Evolutionary conservation across 768 basidiomycete genomes (phyloP).

Genomic region (Amyloporia xantha): DNA sequence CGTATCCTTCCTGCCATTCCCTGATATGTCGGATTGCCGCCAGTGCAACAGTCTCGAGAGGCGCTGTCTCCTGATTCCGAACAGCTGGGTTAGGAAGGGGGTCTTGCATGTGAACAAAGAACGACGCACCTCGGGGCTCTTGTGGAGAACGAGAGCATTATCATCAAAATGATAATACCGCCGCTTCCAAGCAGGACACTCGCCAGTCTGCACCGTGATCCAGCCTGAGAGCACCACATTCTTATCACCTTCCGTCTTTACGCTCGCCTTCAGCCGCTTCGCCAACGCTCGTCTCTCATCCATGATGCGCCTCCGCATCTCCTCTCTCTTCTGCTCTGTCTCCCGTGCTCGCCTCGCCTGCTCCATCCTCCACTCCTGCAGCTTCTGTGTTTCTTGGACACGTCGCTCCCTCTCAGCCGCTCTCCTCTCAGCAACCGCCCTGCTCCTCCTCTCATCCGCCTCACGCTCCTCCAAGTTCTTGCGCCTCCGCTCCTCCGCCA

Average conservation of each 20-base stretch:
- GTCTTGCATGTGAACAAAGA: background rate
- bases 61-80: conserved; percentile 16
- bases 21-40: conserved; percentile 18
- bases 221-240: conserved; percentile 20
- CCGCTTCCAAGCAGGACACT: conserved; percentile 25
- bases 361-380: conserved; percentile 21
- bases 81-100: background rate
- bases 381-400: conserved; percentile 19
- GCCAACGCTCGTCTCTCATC: conserved; percentile 14
- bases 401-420: conserved; percentile 20
- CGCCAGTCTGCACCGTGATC: conserved; percentile 25
- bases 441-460: conserved; percentile 17
- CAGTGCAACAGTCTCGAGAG: conserved; percentile 17
- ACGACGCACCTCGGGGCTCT: conserved; percentile 22
- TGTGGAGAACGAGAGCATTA: conserved; percentile 21
- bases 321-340: conserved; percentile 12
- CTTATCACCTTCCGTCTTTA: conserved; percentile 3
- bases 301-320: conserved; percentile 9
- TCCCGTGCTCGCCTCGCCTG: conserved; percentile 16
- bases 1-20: conserved; percentile 25
- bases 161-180: conserved; percentile 25
- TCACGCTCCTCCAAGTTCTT: conserved; percentile 18
- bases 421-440: conserved; percentile 15
- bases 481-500: conserved; percentile 18
- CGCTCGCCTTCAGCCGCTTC: conserved; percentile 13